Percentiles rank a stretch among this genome's conserved stretches.
Conservation (phyloP, 257 asterid genomes). For the Forsythia viridissima region DNA sequence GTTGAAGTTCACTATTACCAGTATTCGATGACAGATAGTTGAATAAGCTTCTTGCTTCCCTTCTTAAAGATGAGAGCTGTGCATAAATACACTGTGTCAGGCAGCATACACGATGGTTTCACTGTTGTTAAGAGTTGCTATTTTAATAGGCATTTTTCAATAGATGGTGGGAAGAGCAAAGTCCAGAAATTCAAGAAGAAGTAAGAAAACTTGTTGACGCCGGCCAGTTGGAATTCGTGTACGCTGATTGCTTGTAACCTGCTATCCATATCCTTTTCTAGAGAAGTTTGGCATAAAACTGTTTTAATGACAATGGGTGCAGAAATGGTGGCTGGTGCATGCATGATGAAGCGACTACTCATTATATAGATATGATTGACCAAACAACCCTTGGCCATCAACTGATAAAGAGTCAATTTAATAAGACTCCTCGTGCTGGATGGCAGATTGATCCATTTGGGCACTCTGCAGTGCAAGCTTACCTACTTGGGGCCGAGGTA, state of each 20-base stretch:
- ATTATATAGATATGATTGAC: constrained; percentile 91
- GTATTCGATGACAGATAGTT: neutral
- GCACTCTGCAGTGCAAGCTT: constrained; percentile 91
- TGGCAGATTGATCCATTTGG: constrained; percentile 99
- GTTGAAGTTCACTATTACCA: neutral
- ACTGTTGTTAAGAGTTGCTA: constrained; percentile 13
- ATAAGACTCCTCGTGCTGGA: constrained; percentile 88
- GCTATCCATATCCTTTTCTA: neutral
- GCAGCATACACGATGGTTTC: neutral
- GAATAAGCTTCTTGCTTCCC: neutral
- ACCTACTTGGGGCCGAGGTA: constrained; percentile 81
- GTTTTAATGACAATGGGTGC: constrained; percentile 21
- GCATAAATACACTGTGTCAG: neutral
- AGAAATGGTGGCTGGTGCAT: constrained; percentile 97
- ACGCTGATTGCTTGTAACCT: constrained; percentile 29
- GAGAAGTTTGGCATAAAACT: neutral
- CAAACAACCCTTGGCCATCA: constrained; percentile 91
- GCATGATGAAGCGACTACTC: constrained; percentile 90
- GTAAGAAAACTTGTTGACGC: constrained; percentile 62
- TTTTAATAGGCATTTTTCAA: constrained; percentile 69
- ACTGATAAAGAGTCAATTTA: constrained; percentile 62
- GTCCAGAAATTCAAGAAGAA: constrained; percentile 46
- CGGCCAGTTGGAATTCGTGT: constrained; percentile 90
- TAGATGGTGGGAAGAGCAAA: constrained; percentile 88
- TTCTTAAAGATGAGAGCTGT: neutral